phyloP scores from a whole-genome alignment of 2,329 filamentous ascomycete species.

The Exophiala oligosperma region DNA sequence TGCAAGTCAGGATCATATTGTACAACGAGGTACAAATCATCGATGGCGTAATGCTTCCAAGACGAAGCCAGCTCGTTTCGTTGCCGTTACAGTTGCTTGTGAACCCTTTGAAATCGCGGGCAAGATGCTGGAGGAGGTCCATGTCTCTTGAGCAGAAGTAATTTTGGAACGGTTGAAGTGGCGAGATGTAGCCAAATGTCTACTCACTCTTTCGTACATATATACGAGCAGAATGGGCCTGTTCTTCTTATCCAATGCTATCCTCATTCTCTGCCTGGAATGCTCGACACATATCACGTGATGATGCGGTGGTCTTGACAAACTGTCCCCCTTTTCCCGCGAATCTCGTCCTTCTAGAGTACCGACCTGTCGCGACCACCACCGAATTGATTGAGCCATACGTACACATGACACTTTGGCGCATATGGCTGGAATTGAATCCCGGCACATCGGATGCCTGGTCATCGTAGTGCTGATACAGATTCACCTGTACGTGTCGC shows the following conservation, averaged over 20 bases:
- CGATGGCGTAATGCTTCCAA: conserved; percentile 24
- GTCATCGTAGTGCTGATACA: conserved; percentile 59
- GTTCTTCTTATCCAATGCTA: no score
- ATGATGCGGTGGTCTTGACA: no score
- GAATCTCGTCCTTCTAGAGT: no score
- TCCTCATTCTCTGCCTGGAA: no score
- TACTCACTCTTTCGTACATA: no score
- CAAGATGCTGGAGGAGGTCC: conserved; percentile 20
- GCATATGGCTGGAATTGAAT: conserved; percentile 36
- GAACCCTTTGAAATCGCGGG: conserved; percentile 24
- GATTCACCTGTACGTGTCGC: conserved; percentile 70
- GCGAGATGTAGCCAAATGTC: neutral
- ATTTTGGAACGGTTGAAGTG: neutral
- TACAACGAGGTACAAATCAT: conserved; percentile 27
- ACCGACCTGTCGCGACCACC: no score
- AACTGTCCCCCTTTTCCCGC: no score
- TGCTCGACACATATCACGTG: no score
- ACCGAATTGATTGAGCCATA: no score
- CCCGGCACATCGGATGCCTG: conserved; percentile 45
- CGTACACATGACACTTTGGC: no score
- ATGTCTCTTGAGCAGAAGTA: neutral
- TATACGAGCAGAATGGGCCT: no score
- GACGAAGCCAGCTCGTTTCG: conserved; percentile 20
- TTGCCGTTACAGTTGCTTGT: conserved; percentile 20
- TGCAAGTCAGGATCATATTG: conserved; percentile 20